Evolutionary conservation across 164 flowering plant species (phyloP), one percentile per base, ranked within the genome.

Genomic region (Protea cynaroides): DNA sequence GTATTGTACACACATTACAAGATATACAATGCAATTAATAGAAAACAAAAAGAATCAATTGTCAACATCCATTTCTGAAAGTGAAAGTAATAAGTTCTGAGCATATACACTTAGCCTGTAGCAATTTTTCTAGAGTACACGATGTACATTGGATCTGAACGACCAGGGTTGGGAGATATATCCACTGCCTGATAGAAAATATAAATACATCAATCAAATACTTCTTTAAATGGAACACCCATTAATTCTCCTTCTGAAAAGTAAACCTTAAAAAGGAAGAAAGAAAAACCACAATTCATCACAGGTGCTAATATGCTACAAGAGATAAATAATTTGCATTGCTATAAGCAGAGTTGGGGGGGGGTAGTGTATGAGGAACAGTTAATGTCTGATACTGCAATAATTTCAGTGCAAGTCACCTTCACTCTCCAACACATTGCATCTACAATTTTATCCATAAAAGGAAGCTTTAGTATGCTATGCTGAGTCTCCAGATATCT

Each of bases 111-210:
- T 80, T 70, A 82, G 34, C 80, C 86, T 9, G 82, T 69, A 37
- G 76, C 65, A 18, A 80, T 60, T 71, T 90, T 90, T 74, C 85
- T 83, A 4, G 98, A 86, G 69, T 81, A 82, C 0, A 93, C 97
- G 68, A 90, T 73, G 69, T 86, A 93, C 96, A 93, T 83, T 0
- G 98, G 98, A 65, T 93, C 97, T 23, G 97, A 81, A 24, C 89
- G 89, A 55, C 98, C 98, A 14, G 96, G 97, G 38, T 87, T 90
- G 15, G 98, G 97, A 67, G 98, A 93, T 70, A 90, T 84, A 76
- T 93, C 96, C 56, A 88, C 89, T 6, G 94, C 96, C 98, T 93
- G 85, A 76, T 66, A 71, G 25, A 15, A 19, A 29, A 46, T 2
- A 7, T 34, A 64, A 67, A 36, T 18, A 14, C 19, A 17, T 19